Evolutionary conservation across 2,329 filamentous ascomycete species (phyloP), one percentile per base, ranked within the genome.

Genomic region (Myrmaecium sp.): DNA sequence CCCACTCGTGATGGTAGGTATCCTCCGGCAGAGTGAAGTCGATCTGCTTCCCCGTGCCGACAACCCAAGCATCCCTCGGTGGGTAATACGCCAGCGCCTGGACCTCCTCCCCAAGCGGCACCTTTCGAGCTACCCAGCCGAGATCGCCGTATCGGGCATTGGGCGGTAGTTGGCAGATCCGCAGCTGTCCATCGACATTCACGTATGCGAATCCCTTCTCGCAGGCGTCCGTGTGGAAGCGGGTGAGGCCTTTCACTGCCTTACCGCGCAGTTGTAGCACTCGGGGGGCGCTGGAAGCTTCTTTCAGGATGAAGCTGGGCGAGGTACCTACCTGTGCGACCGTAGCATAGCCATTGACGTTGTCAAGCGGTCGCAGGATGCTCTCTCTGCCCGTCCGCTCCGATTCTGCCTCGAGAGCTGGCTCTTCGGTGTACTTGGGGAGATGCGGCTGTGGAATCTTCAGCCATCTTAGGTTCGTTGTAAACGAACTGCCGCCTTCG

Each of bases 11-110:
- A 35, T 91, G 79, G 34, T 81, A 72, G 31, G 92, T 84, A 38
- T 93, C 82, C 28, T 79, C 79, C 2, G 82, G 81, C 13, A 94
- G 64, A 47, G 82, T 77, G 44, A 93, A 95, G 3, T 73, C 69
- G 25, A 74, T 69, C 14, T 52, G 44, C 5, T 60, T 58, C 34
- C 72, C 76, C 30, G 79, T 84, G 4, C 72, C 80, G 10, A 86
- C 57, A 2, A 82, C 69, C 43, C 92, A 94, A 1, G 76, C 69
- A 13, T 71, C 69, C 21, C 75, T 75, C 0, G 72, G 67, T 2
- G 73, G 59, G 43, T 92, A 84, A 43, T 84, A 92, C 1, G 77
- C 65, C 10, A 95, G 54, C 3, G 71, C 67, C 33, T 75, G 66
- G 7, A 84, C 61, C 32, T 91, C 78, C 28, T 74, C 60, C 10